Base-by-base conservation (phyloP, 1,284 basidiomycete genomes). In the Laetiporus sulphureus region DNA sequence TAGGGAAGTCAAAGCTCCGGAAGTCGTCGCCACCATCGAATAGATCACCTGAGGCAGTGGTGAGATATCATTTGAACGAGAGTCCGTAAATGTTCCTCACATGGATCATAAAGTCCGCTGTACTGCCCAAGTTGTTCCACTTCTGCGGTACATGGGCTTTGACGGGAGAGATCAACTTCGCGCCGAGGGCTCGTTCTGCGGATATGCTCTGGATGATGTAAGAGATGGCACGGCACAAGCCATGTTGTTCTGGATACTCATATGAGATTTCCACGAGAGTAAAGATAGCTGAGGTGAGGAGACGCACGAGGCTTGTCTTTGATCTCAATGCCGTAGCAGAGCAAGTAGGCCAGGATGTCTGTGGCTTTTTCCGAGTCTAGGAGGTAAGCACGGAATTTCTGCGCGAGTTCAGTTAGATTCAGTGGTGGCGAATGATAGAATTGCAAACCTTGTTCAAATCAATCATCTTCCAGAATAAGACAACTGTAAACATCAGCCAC, bases 151-250 rank as follows among this genome's bases (percentile, higher is more conserved):
- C 61, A 22, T 78, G 68, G 5, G 77, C 67, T 50, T 73, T 79
- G 35, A 88, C 63, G 2, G 81, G 75, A 13, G 67, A 75, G 25
- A 73, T 72, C 25, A 95, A 65, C 41, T 79, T 79, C 4, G 61
- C 53, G 2, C 85, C 89, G 55, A 97, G 94, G 0, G 74, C 68
- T 22, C 72, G 71, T 53, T 96, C 90, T 0, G 91, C 83, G 3
- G 92, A 93, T 15, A 98, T 65, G 4, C 90, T 86, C 58, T 99
- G 95, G 4, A 98, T 68, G 45, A 97, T 84, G 63, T 96, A 97
- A 2, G 91, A 90, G 23, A 95, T 70, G 3, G 91, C 79, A 35
- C 94, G 78, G 53, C 93, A 91, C 20, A 97, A 67, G 0, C 92
- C 94, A 54, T 96, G 87, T 67, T 94, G 83, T 43, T 94, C 90